phyloP scores from a whole-genome alignment of 2,329 filamentous ascomycete species.

The Clonostachys byssicola region DNA sequence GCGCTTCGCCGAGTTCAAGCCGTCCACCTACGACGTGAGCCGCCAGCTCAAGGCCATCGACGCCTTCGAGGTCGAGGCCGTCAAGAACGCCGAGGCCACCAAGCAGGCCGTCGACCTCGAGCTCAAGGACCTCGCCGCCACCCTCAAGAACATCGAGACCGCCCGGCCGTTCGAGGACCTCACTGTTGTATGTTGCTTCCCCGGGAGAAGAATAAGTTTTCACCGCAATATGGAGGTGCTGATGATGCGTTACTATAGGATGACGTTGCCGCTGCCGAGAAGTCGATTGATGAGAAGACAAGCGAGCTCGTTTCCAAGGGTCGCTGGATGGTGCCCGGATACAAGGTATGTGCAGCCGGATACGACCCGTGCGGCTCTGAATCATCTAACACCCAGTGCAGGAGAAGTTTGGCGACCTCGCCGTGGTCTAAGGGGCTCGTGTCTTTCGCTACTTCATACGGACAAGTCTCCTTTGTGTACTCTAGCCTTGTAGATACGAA shows the following conservation, averaged over 20 bases:
- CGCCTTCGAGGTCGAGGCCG: conserved; percentile 92
- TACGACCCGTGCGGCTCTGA: background rate
- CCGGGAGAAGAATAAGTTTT: background rate
- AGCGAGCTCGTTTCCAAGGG: conserved; percentile 93
- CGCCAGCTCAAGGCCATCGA: conserved; percentile 98
- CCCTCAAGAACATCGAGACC: conserved; percentile 94
- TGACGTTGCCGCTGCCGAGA: conserved; percentile 88
- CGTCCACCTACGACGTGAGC: conserved; percentile 83
- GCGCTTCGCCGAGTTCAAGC: conserved; percentile 89
- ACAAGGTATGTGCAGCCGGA: conserved; percentile 71
- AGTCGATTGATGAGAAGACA: conserved; percentile 97
- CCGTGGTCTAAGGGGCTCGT: conserved; percentile 70
- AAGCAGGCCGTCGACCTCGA: conserved; percentile 95
- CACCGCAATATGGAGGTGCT: conserved; percentile 7
- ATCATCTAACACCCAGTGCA: conserved; percentile 47
- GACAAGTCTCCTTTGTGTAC: conserved; percentile 50
- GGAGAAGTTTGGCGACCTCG: conserved; percentile 99
- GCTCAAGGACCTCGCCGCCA: conserved; percentile 89
- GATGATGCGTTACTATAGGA: conserved; percentile 53
- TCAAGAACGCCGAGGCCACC: conserved; percentile 95
- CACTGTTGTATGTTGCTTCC: conserved; percentile 76
- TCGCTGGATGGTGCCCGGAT: conserved; percentile 96
- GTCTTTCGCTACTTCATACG: conserved; percentile 23
- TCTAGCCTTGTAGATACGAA: conserved; percentile 69
- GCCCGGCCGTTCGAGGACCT: conserved; percentile 94